A percentile compares a stretch with the other conserved stretches of the same genome.
Conservation (phyloP, 2,329 filamentous ascomycete genomes). For the Akanthomyces dipterigenus region DNA sequence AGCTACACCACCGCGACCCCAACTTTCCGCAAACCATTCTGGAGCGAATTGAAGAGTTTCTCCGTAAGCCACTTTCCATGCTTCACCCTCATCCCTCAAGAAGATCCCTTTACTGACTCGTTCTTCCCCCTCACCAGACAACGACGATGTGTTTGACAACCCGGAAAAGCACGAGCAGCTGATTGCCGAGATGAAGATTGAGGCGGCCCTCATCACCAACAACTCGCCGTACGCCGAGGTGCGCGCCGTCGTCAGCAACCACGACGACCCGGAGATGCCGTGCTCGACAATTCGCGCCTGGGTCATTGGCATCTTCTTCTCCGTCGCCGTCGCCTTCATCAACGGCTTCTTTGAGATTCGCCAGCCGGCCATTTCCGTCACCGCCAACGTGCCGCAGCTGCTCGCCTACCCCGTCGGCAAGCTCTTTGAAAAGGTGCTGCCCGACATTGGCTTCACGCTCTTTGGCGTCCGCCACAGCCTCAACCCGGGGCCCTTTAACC, state of each 20-base stretch:
- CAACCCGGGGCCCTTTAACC: conserved; percentile 49
- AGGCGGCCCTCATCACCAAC: conserved; percentile 23
- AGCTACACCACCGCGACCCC: conserved; percentile 21
- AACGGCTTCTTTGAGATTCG: conserved; percentile 34
- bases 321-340: conserved; percentile 21
- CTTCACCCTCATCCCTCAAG: too few species aligned
- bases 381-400: conserved; percentile 29
- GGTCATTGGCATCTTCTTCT: conserved; percentile 27
- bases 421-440: conserved; percentile 34
- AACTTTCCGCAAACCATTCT: conserved; percentile 22
- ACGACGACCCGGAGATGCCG: conserved; percentile 28
- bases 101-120: too few species aligned
- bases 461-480: conserved; percentile 35
- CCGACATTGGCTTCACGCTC: conserved; percentile 37
- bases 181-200: conserved; percentile 26
- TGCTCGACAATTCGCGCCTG: conserved; percentile 30
- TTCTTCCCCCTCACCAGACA: conserved; percentile 8
- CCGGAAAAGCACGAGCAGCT: conserved; percentile 31
- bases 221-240: conserved; percentile 28
- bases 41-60: conserved; percentile 20
- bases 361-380: conserved; percentile 29
- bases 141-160: conserved; percentile 26
- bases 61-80: conserved; percentile 6
- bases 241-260: conserved; percentile 32
- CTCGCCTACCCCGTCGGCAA: conserved; percentile 27